Conservation (phyloP, 805 yeast genomes). For the Sugiyamaella boreocaroliniensis region DNA sequence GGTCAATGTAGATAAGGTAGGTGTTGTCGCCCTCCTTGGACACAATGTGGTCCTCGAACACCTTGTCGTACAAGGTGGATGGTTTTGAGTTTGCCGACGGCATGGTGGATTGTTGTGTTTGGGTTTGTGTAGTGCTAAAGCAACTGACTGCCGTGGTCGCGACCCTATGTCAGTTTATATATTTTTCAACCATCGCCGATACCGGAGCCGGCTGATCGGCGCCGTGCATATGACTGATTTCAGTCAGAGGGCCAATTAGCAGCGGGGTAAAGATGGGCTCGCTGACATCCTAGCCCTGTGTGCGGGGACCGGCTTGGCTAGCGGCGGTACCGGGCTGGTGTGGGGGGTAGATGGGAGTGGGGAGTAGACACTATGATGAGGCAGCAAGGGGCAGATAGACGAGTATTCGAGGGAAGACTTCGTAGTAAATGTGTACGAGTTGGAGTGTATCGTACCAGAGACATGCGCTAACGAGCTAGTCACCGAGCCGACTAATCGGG, state of each 20-base stretch:
- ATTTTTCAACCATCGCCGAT: background rate
- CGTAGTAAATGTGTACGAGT: no score
- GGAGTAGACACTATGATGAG: no score
- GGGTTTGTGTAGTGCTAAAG: no score
- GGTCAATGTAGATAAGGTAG: constrained; percentile 81
- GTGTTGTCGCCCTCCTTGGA: constrained; percentile 83
- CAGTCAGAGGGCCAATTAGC: background rate
- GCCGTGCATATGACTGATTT: background rate
- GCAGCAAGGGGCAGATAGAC: no score
- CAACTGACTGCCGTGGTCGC: background rate
- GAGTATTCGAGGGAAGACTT: no score
- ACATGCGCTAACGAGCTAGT: no score
- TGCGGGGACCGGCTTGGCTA: background rate
- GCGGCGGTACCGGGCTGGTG: background rate
- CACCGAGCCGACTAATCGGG: no score
- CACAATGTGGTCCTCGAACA: constrained; percentile 89
- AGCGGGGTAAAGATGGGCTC: background rate
- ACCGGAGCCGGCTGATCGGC: background rate
- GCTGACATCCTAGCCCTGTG: background rate
- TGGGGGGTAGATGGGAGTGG: background rate
- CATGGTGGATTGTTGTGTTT: background rate
- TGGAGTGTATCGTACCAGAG: no score
- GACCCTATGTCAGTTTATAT: background rate
- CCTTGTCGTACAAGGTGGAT: constrained; percentile 85
- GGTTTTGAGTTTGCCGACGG: constrained; percentile 6